phyloP scores from a whole-genome alignment of 2,329 filamentous ascomycete species.

The Monosporascus sp. region DNA sequence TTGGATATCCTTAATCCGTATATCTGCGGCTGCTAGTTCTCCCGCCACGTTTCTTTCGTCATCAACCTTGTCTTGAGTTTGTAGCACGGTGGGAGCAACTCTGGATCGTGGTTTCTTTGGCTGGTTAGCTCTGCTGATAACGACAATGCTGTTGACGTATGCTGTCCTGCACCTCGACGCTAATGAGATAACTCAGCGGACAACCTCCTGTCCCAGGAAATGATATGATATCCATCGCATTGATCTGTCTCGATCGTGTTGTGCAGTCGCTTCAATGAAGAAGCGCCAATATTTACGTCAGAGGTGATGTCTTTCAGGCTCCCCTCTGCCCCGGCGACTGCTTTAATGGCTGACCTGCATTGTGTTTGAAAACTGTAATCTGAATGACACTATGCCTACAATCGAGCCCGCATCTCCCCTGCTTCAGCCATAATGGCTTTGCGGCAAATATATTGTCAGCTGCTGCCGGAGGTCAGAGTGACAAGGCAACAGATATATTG shows the following conservation, averaged over 20 bases:
- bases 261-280: constrained; percentile 7
- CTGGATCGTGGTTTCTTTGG: too few species aligned
- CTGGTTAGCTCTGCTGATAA: constrained; percentile 6
- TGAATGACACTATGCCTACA: constrained; percentile 7
- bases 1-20: too few species aligned
- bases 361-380: constrained; percentile 7
- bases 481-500: too few species aligned
- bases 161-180: constrained; percentile 8
- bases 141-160: constrained; percentile 2
- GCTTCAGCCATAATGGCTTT: too few species aligned
- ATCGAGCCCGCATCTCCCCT: constrained; percentile 4
- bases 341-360: constrained; percentile 9
- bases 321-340: constrained; percentile 4
- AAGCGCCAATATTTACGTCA: constrained; percentile 7
- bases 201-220: constrained; percentile 1
- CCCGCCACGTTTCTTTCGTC: too few species aligned
- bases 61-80: too few species aligned
- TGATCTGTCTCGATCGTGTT: constrained; percentile 1
- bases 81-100: too few species aligned
- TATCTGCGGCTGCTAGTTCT: too few species aligned
- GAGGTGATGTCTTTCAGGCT: constrained; percentile 7
- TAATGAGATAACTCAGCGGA: constrained; percentile 4
- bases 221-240: constrained; percentile 3
- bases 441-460: too few species aligned
- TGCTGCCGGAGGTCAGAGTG: too few species aligned